Evolutionary conservation across 768 basidiomycete genomes (phyloP).

Genomic region (Leccinum truebloodii): DNA sequence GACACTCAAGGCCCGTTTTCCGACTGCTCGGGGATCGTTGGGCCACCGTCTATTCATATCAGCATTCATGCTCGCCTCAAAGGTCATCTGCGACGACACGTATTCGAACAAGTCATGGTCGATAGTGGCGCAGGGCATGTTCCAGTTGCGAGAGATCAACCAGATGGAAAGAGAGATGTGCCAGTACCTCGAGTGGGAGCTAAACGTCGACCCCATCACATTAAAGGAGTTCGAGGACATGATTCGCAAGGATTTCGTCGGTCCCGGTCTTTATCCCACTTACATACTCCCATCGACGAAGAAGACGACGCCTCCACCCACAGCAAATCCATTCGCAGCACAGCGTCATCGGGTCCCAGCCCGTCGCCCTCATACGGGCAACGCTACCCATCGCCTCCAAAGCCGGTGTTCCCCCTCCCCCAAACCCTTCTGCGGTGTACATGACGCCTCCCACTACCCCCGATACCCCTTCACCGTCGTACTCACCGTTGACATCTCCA

Average conservation of each 20-base stretch:
- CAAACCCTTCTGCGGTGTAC: slow-evolving; percentile 19
- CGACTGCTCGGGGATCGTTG: slow-evolving; percentile 72
- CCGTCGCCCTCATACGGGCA: slow-evolving; percentile 33
- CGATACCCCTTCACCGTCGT: slow-evolving; percentile 56
- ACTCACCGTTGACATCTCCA: slow-evolving; percentile 54
- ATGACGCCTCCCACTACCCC: slow-evolving; percentile 40
- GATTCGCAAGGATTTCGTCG: slow-evolving; percentile 61
- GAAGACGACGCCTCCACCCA: slow-evolving; percentile 48
- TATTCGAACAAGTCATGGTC: slow-evolving; percentile 94
- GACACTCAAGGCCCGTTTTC: slow-evolving; percentile 64
- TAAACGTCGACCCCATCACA: slow-evolving; percentile 68
- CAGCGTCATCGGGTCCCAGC: slow-evolving; percentile 31
- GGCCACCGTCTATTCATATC: slow-evolving; percentile 73
- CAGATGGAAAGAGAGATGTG: slow-evolving; percentile 84
- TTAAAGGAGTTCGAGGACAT: slow-evolving; percentile 61
- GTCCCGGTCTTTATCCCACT: slow-evolving; percentile 58
- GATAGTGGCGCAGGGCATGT: slow-evolving; percentile 88
- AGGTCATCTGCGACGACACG: slow-evolving; percentile 92
- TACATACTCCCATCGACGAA: slow-evolving; percentile 64
- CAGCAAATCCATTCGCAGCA: slow-evolving; percentile 35
- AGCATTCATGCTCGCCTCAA: slow-evolving; percentile 71
- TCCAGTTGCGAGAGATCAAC: slow-evolving; percentile 72
- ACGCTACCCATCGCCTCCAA: slow-evolving; percentile 34
- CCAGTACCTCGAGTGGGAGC: slow-evolving; percentile 90
- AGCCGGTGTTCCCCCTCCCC: slow-evolving; percentile 22